phyloP scores from a whole-genome alignment of 2,329 filamentous ascomycete genomes.

The Aureobasidium sp. region DNA sequence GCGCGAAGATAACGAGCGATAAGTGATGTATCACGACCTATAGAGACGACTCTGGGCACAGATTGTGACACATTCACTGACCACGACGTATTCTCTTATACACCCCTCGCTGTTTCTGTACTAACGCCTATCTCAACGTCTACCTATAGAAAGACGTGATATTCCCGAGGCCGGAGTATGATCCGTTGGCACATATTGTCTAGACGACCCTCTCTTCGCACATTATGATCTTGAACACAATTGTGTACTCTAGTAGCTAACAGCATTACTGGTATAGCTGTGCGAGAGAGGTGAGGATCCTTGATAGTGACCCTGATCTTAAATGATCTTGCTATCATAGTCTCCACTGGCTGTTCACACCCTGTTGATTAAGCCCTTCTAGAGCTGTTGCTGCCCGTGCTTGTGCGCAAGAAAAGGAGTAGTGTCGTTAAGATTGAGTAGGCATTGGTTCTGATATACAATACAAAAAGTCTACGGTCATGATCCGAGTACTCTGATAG shows the following conservation, averaged over 20 bases:
- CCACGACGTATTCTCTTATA: not conserved
- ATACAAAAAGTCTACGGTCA: slow-evolving; percentile 6
- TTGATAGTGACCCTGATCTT: not conserved
- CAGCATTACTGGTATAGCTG: not conserved
- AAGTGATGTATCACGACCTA: not conserved
- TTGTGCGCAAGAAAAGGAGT: not conserved
- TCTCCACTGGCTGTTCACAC: not conserved
- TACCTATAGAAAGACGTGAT: not conserved
- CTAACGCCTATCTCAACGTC: too few relatives aligned
- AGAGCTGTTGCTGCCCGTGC: not conserved
- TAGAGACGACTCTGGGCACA: not conserved
- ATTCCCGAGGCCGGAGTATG: not conserved
- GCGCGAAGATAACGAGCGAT: not conserved
- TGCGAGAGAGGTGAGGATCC: not conserved
- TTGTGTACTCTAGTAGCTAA: not conserved
- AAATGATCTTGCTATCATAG: not conserved
- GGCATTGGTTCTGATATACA: slow-evolving; percentile 9
- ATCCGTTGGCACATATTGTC: not conserved
- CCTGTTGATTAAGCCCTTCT: not conserved
- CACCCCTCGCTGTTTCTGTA: too few relatives aligned
- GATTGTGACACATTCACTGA: not conserved
- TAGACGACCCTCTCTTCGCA: not conserved
- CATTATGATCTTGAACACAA: not conserved
- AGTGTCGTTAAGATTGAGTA: not conserved
- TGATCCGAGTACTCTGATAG: not conserved